Conservation (phyloP, 352 stramenopile species). For the Pythium graminicola region DNA sequence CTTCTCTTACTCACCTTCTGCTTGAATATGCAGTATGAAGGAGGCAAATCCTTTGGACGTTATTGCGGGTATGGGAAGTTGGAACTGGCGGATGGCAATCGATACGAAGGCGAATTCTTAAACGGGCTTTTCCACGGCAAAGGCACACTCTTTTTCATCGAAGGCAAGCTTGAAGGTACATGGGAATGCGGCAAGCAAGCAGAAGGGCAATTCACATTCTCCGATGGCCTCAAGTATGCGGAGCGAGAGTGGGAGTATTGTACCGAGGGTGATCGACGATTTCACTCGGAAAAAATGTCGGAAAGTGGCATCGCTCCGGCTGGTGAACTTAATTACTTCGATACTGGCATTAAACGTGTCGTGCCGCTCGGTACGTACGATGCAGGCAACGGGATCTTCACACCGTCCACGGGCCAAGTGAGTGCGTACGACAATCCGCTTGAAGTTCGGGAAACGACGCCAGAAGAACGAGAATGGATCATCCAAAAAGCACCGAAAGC, state of each 20-base stretch:
- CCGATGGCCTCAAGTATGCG: slow-evolving; percentile 62
- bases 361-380: slow-evolving; percentile 69
- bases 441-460: slow-evolving; percentile 39
- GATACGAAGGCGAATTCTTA: slow-evolving; percentile 76
- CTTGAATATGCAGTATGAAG: slow-evolving; percentile 60
- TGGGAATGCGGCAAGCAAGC: slow-evolving; percentile 76
- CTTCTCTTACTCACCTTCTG: neutral
- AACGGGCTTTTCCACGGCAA: slow-evolving; percentile 76
- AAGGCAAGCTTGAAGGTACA: slow-evolving; percentile 59
- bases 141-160: slow-evolving; percentile 60
- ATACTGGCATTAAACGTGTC: slow-evolving; percentile 53
- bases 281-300: slow-evolving; percentile 58
- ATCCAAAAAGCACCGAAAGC: slow-evolving; percentile 49
- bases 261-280: slow-evolving; percentile 51
- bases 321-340: slow-evolving; percentile 66
- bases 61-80: slow-evolving; percentile 53
- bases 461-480: slow-evolving; percentile 61
- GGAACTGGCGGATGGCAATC: slow-evolving; percentile 49
- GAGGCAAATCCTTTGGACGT: slow-evolving; percentile 46
- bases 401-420: slow-evolving; percentile 46
- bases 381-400: slow-evolving; percentile 70
- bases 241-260: slow-evolving; percentile 60
- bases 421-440: slow-evolving; percentile 46
- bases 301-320: slow-evolving; percentile 42
- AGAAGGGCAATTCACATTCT: slow-evolving; percentile 71